Conservation (phyloP, 805 yeast species). For the Metschnikowia picachoensis region DNA sequence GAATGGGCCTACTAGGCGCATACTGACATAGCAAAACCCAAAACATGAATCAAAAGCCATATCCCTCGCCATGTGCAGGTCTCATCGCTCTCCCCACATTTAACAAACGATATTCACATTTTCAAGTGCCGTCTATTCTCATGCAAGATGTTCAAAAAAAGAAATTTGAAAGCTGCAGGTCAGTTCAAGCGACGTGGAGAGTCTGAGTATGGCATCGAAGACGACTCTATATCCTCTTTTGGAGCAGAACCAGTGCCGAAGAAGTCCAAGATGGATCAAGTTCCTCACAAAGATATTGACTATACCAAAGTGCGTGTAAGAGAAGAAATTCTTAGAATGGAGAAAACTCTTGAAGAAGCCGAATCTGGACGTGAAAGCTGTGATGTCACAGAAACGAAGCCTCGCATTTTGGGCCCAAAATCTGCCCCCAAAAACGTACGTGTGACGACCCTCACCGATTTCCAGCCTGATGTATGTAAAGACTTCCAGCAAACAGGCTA, state of each 20-base stretch:
- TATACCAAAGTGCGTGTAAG: background rate
- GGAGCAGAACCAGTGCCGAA: background rate
- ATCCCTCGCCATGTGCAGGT: too few species aligned
- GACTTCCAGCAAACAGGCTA: constrained; percentile 88
- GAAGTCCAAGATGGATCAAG: background rate
- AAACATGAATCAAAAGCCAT: too few species aligned
- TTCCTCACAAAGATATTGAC: background rate
- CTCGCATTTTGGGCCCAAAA: constrained; percentile 19
- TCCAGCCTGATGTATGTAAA: constrained; percentile 91
- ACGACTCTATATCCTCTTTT: background rate
- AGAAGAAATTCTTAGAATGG: background rate
- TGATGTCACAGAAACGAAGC: background rate
- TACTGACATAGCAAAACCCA: too few species aligned
- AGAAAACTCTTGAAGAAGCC: too few species aligned
- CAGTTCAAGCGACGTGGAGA: constrained; percentile 8
- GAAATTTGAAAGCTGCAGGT: constrained; percentile 9
- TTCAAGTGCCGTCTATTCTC: too few species aligned
- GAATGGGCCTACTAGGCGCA: too few species aligned
- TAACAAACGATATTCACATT: too few species aligned
- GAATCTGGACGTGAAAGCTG: too few species aligned
- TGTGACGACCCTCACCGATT: constrained; percentile 72
- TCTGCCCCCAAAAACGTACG: constrained; percentile 43
- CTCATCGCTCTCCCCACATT: too few species aligned
- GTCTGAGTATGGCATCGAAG: background rate
- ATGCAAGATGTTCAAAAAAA: constrained; percentile 16